Evolutionary conservation across 805 yeast species (phyloP), one percentile per base, ranked within the genome.

Genomic region (Pichia paraexigua): DNA sequence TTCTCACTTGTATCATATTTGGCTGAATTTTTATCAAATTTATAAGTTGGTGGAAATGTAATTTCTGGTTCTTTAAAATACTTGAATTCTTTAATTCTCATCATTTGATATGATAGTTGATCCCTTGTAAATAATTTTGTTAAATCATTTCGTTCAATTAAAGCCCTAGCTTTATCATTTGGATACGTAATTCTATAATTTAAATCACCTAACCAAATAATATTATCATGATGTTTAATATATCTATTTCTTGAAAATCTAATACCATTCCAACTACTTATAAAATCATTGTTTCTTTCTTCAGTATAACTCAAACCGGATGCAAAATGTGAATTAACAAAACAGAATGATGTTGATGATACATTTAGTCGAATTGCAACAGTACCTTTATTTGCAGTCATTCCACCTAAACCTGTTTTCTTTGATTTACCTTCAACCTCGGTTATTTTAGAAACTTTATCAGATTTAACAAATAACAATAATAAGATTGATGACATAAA

Each of bases 321-420:
- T 0, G 99, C 96, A 58, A 94, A 71, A 71, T 94, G 99, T 0
- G 95, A 87, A 48, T 94, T 92, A 27, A 94, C 77, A 62, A 90
- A 80, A 56, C 95, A 90, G 61, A 90, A 84, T 1, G 85, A 74
- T 0, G 96, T 85, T 32, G 82, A 77, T 1, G 94, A 94, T 66
- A 78, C 88, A 47, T 85, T 80, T 68, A 92, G 87, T 54, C 97
- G 76, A 17, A 94, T 88, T 0, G 96, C 97, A 54, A 91, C 95
- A 5, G 95, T 97, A 44, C 99, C 99, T 66, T 92, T 92, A 65
- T 94, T 92, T 18, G 97, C 99, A 0, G 98, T 81, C 71, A 94
- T 92, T 44, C 99, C 99, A 40, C 97, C 97, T 50, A 94, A 72
- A 0, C 98, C 99, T 0, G 98, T 92, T 67, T 92, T 92, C 61